Conservation (phyloP, 2,329 filamentous ascomycete species). For the Calonectria leucothoes region DNA sequence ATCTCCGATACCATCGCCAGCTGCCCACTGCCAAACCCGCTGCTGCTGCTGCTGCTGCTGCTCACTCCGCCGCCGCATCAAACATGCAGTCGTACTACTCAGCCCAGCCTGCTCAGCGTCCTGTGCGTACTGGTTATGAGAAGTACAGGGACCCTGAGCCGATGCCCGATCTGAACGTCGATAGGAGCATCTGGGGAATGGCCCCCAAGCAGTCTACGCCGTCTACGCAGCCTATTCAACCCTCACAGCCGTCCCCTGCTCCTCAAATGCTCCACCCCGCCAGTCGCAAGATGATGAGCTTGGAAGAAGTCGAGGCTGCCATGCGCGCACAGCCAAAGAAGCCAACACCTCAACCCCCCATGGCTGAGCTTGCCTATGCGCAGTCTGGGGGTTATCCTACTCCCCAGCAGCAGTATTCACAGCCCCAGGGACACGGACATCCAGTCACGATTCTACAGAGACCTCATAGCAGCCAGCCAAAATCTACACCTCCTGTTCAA, state of each 20-base stretch:
- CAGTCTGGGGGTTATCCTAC: constrained; percentile 41
- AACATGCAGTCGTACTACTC: constrained; percentile 43
- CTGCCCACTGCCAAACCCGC: constrained; percentile 64
- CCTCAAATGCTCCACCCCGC: constrained; percentile 40
- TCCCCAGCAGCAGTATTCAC: constrained; percentile 47
- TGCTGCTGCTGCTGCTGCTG: constrained; percentile 40
- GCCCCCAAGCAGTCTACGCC: constrained; percentile 62
- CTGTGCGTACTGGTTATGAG: constrained; percentile 87
- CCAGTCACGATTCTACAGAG: constrained; percentile 68
- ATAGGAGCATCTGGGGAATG: constrained; percentile 92
- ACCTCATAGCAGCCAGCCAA: constrained; percentile 56
- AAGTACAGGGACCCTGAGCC: constrained; percentile 88
- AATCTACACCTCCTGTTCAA: constrained; percentile 52
- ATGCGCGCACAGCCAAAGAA: constrained; percentile 80
- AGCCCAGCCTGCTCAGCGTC: constrained; percentile 34
- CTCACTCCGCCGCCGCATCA: constrained; percentile 54
- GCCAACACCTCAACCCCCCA: constrained; percentile 49
- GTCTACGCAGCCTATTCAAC: constrained; percentile 56
- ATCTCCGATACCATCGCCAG: constrained; percentile 83
- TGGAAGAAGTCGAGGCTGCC: constrained; percentile 96
- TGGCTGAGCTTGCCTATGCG: constrained; percentile 43
- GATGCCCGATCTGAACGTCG: constrained; percentile 90
- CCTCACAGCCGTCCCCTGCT: constrained; percentile 46
- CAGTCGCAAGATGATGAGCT: constrained; percentile 86
- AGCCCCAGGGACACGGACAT: constrained; percentile 55